Base-by-base conservation (phyloP, 176 grass and related monocot species). In the Tillandsia fasciculata region DNA sequence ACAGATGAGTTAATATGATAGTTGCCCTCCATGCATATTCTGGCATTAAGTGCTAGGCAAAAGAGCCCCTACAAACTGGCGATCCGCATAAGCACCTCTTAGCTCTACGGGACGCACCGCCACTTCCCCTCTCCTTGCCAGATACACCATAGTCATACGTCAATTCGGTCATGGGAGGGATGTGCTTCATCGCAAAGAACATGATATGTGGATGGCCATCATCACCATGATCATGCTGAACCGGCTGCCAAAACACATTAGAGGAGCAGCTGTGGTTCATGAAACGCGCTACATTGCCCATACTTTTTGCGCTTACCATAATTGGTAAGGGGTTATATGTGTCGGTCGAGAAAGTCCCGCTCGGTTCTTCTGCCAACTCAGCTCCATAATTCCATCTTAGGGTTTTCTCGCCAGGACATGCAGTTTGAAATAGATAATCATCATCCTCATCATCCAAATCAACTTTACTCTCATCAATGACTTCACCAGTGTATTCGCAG, bases 181-280 rank as follows among this genome's bases (percentile, higher is more conserved):
- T 91, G 64, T 96, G 92, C 64, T 96, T 96, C 27, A 96, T 47
- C 18, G 92, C 88, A 74, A 96, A 96, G 63, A 96, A 91, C 92
- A 96, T 96, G 54, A 96, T 89, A 76, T 96, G 92, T 0, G 88
- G 88, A 51, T 74, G 71, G 12, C 50, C 57, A 53, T 85, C 79
- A 76, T 91, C 88, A 76, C 74, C 80, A 80, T 91, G 83, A 73
- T 91, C 88, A 89, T 85, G 83, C 28, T 86, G 84, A 76, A 96
- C 83, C 63, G 88, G 83, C 50, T 96, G 92, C 88, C 92, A 96
- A 58, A 96, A 87, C 66, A 86, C 29, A 68, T 91, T 96, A 67
- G 92, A 83, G 33, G 79, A 66, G 49, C 92, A 96, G 71, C 92
- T 91, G 76, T 96, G 88, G 70, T 96, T 96, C 72, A 96, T 89